Conservation (phyloP, 305 asterid species). For the Galium porrigens region DNA sequence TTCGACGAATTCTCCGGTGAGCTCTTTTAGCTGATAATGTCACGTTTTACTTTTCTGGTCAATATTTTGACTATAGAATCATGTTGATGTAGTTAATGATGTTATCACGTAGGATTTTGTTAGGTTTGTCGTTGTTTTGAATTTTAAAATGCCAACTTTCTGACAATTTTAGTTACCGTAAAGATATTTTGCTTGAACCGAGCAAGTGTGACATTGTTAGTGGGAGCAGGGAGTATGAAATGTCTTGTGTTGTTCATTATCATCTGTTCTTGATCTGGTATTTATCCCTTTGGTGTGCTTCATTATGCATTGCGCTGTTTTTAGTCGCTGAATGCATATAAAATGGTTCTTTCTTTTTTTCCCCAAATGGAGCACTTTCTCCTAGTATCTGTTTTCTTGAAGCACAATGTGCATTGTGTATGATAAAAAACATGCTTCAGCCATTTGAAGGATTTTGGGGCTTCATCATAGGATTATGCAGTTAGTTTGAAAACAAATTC, state of each 20-base stretch:
- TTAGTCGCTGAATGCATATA: neutral
- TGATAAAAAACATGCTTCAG: neutral
- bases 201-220: too few relatives aligned
- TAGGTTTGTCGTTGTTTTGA: neutral
- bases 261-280: neutral
- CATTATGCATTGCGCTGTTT: neutral
- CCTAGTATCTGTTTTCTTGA: neutral
- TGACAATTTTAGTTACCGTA: too few relatives aligned
- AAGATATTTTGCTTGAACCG: neutral
- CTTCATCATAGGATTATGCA: neutral
- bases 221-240: neutral
- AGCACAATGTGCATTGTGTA: neutral
- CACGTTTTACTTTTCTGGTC: neutral
- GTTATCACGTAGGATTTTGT: neutral
- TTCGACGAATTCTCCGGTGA: conserved; percentile 37
- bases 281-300: neutral
- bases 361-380: too few relatives aligned
- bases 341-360: too few relatives aligned
- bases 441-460: neutral
- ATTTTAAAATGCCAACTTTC: neutral
- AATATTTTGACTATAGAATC: neutral
- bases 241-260: neutral
- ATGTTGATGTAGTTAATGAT: neutral
- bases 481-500: neutral
- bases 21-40: neutral